A percentile compares a stretch with the other conserved stretches of the same genome.
These are phyloP conservation scores for cucumber (Cucumis sativus) DNA, from an alignment of 306 rosid species.

Conservation along the genomic window Cucumber_9930_V3 NC_026660.2:2476001-2476500, in stretches of 20 bases:
- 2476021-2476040: not conserved
- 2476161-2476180: constrained; percentile 14
- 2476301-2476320: constrained; percentile 15
- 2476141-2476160: constrained; percentile 22
- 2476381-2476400: constrained; percentile 9
- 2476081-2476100: constrained; percentile 22
- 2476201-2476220: constrained; percentile 1
- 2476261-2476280: constrained; percentile 14
- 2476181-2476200: constrained; percentile 16
- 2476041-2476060: constrained; percentile 12
- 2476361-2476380: constrained; percentile 35
- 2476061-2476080: not conserved
- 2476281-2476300: constrained; percentile 14
- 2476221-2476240: not conserved
- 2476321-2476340: constrained; percentile 41
- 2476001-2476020: not conserved
- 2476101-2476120: constrained; percentile 20
- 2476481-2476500: constrained; percentile 13
- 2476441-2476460: constrained; percentile 16
- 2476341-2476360: constrained; percentile 27
- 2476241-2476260: not conserved
- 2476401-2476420: constrained; percentile 10
- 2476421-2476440: constrained; percentile 22
- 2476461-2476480: constrained; percentile 27
- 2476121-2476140: constrained; percentile 47